Base-by-base conservation (phyloP, 2,329 filamentous ascomycete species). In the Neofusicoccum laricinum region DNA sequence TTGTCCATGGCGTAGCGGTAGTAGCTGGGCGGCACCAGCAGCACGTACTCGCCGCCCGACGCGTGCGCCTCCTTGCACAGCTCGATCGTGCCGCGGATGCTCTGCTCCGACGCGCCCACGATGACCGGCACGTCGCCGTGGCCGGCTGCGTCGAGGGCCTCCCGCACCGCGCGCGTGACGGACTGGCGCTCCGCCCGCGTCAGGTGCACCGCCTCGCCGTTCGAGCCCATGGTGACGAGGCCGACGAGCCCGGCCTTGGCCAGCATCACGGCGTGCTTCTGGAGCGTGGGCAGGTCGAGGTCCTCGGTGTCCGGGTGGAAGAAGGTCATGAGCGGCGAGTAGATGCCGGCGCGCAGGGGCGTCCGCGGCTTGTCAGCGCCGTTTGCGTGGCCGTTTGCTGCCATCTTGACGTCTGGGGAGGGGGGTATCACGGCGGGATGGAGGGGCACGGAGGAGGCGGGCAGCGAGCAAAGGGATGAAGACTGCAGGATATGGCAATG, bases 241-340 rank as follows among this genome's bases (percentile, higher is more conserved):
- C 92, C 92, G 53, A 88, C 90, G 11, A 96, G 86, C 8, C 93
- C 93, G 65, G 87, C 90, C 74, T 88, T 82, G 43, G 88, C 90
- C 53, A 96, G 86, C 53, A 92, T 89, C 69, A 91, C 86, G 25
- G 91, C 90, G 75, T 96, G 92, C 73, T 86, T 89, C 78, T 91
- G 90, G 80, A 95, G 91, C 66, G 86, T 85, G 40, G 90, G 83
- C 68, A 93, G 87, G 73, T 96, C 92, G 71, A 96, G 84, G 55
- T 95, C 91, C 79, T 96, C 92, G 50, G 91, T 95, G 68, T 89
- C 85, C 6, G 89, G 84, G 78, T 94, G 82, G 82, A 96, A 96
- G 77, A 96, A 96, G 72, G 92, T 96, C 88, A 95, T 92, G 66
- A 90, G 94, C 30, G 92, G 92, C 66, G 90, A 90, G 78, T 95